Evolutionary conservation across 1,284 basidiomycete species (phyloP).

Genomic region (Cryptococcus floricola): DNA sequence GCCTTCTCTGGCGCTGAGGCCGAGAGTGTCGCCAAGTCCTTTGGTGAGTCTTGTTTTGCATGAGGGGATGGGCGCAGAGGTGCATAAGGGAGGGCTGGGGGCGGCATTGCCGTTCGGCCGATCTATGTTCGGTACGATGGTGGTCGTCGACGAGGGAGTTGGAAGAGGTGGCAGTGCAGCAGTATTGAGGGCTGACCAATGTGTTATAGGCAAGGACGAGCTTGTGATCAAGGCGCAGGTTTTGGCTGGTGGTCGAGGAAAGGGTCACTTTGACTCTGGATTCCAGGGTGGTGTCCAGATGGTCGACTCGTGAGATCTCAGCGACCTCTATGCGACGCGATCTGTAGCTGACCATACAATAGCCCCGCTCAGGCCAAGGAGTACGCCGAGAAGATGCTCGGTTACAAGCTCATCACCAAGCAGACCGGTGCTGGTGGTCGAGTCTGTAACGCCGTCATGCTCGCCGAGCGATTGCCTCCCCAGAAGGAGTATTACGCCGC

Average conservation of each 20-base stretch:
- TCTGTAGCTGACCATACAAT: conserved; percentile 3
- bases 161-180: too few species aligned
- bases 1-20: conserved; percentile 90
- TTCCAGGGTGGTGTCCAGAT: conserved; percentile 97
- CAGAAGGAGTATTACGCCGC: conserved; percentile 98
- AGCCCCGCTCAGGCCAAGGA: conserved; percentile 88
- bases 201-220: conserved; percentile 57
- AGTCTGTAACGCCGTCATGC: conserved; percentile 97
- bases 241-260: conserved; percentile 95
- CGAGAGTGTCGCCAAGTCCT: conserved; percentile 78
- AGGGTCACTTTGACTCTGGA: conserved; percentile 95
- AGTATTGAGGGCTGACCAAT: not conserved
- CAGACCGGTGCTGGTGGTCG: conserved; percentile 93
- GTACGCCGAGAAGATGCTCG: conserved; percentile 88
- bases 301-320: conserved; percentile 68
- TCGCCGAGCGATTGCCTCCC: conserved; percentile 90
- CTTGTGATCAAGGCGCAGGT: conserved; percentile 97
- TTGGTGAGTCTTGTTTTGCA: conserved; percentile 57
- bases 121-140: not conserved
- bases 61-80: not conserved
- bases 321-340: conserved; percentile 4
- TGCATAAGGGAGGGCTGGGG: not conserved
- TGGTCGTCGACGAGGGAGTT: not conserved
- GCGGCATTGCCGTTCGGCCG: not conserved
- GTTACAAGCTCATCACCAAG: conserved; percentile 94